phyloP scores from a whole-genome alignment of 192 early-diverging fungal genomes.

The Spizellomyces punctatus region DNA sequence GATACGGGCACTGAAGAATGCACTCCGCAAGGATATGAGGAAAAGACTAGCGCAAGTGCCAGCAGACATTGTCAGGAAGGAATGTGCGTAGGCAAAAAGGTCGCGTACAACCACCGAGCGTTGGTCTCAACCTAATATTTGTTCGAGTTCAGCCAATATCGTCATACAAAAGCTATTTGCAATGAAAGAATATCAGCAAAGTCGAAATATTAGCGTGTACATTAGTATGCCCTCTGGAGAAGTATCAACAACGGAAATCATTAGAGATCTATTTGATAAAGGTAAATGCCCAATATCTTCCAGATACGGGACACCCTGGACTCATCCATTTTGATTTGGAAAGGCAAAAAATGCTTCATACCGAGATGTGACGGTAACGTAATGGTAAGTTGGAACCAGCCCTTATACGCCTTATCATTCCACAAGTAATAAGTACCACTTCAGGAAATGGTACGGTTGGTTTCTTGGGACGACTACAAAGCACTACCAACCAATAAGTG shows the following conservation, averaged over 20 bases:
- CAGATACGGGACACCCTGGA: background rate
- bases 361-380: constrained; percentile 32
- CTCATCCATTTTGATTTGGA: background rate
- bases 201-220: constrained; percentile 24
- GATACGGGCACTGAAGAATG: constrained; percentile 21
- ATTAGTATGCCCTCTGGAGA: constrained; percentile 32
- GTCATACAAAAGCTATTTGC: constrained; percentile 19
- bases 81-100: constrained; percentile 16
- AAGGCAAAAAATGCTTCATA: constrained; percentile 33
- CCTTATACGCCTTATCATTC: background rate
- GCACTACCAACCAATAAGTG: constrained; percentile 65
- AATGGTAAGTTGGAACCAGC: constrained; percentile 27
- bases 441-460: constrained; percentile 73
- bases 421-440: constrained; percentile 18
- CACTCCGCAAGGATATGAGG: constrained; percentile 31
- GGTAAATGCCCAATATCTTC: constrained; percentile 7
- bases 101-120: background rate
- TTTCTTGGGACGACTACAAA: constrained; percentile 59
- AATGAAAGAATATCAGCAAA: constrained; percentile 13
- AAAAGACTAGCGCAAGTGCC: constrained; percentile 18
- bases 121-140: background rate
- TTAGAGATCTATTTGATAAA: constrained; percentile 24
- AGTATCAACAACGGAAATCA: constrained; percentile 24
- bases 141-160: constrained; percentile 3
- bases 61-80: background rate